phyloP scores from a whole-genome alignment of 2,329 filamentous ascomycete species.

The Colletotrichum musae region DNA sequence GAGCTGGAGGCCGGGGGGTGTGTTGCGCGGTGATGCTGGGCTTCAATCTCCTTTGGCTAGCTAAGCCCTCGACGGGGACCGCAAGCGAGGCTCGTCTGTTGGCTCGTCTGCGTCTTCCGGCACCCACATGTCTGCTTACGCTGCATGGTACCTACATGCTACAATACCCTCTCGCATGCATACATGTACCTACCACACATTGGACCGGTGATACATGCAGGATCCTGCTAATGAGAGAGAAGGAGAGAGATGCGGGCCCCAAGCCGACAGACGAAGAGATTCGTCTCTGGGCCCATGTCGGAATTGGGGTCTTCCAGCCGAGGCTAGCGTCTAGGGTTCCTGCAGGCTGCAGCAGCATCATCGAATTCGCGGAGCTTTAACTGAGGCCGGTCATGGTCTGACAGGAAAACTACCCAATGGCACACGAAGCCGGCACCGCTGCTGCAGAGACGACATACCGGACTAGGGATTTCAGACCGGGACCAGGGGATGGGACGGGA shows the following conservation, averaged over 20 bases:
- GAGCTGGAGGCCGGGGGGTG: conserved; percentile 2
- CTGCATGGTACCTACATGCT: too few relatives aligned
- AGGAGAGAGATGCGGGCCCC: neutral
- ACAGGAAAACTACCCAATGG: conserved; percentile 23
- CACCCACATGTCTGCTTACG: too few relatives aligned
- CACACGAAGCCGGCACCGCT: too few relatives aligned
- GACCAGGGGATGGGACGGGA: neutral
- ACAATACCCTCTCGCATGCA: neutral
- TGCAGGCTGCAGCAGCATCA: conserved; percentile 29
- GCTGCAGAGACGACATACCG: too few relatives aligned
- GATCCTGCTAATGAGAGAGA: neutral
- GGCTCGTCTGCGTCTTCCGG: neutral
- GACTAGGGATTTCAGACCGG: too few relatives aligned
- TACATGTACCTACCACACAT: neutral
- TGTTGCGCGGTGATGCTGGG: neutral
- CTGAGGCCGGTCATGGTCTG: conserved; percentile 29
- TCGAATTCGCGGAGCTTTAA: conserved; percentile 14
- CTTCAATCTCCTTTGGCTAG: conserved; percentile 8
- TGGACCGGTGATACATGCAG: neutral
- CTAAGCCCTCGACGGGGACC: too few relatives aligned
- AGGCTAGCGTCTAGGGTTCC: conserved; percentile 20
- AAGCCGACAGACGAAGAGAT: neutral
- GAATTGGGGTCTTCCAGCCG: conserved; percentile 23
- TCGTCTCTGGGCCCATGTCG: conserved; percentile 11
- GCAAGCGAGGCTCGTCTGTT: neutral